Evolutionary conservation across 2,329 filamentous ascomycete species (phyloP), one percentile per base, ranked within the genome.

Genomic region (Kalmusia sp.): DNA sequence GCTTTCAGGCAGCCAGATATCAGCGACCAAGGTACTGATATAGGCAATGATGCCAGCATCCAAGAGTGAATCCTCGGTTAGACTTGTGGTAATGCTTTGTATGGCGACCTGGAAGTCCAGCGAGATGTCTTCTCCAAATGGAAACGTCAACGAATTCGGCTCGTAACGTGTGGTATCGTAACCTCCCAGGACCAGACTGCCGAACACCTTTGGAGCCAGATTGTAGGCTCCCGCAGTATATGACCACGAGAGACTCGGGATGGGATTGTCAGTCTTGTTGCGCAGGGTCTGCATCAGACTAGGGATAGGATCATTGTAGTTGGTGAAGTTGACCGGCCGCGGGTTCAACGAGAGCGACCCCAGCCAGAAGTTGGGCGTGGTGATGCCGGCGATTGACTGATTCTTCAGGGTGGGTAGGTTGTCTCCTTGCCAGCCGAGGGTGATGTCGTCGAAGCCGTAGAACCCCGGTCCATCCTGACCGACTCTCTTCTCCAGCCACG

Each of bases 171-270:
- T 64, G 1, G 55, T 63, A 44, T 78, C 76, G 44, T 73, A 76
- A 1, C 76, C 76, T 43, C 75, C 76, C 3, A 79, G 45, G 0
- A 72, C 72, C 6, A 78, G 59, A 48, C 65, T 72, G 3, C 68
- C 70, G 21, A 64, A 64, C 0, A 63, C 51, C 33, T 68, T 68
- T 7, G 65, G 65, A 4, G 59, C 52, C 7, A 60, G 46, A 48
- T 70, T 66, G 49, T 64, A 60, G 6, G 74, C 69, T 9, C 76
- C 76, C n/a, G 76, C 76, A 3, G 74, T 77, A 51, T 78, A 78
- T 5, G 64, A 73, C 67, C 67, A 78, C 0, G 71, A 75, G 6
- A 64, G 48, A 43, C 73, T 75, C 1, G 73, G 69, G 31, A 77
- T 76, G 3, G 63, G 59, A 8, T 27, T 25, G 22, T 62, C 60